Evolutionary conservation across 257 asterid species (phyloP).

Genomic region (Echites panduratus): DNA sequence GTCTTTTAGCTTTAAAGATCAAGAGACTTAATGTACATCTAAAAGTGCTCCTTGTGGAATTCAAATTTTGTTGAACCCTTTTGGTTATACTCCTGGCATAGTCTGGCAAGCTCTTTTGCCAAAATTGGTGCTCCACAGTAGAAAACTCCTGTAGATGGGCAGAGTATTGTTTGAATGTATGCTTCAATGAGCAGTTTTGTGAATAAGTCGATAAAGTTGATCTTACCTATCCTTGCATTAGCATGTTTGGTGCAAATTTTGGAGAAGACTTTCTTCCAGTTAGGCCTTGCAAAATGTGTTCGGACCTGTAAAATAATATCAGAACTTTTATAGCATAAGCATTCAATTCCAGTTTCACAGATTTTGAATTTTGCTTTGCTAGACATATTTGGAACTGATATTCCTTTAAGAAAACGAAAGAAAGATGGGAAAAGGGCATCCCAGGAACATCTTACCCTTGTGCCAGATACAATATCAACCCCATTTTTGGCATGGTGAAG

Average conservation of each 20-base stretch:
- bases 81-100: slow-evolving; percentile 78
- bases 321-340: no score
- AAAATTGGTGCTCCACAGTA: slow-evolving; percentile 81
- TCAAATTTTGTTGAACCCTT: slow-evolving; percentile 89
- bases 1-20: not conserved
- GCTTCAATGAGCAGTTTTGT: not conserved
- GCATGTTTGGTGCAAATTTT: slow-evolving; percentile 84
- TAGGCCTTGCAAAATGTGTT: slow-evolving; percentile 96
- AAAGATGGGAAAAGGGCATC: not conserved
- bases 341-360: no score
- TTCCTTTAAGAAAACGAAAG: not conserved
- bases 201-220: not conserved
- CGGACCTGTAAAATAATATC: slow-evolving; percentile 49
- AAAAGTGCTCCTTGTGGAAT: slow-evolving; percentile 92
- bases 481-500: slow-evolving; percentile 97
- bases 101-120: slow-evolving; percentile 82
- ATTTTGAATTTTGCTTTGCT: not conserved
- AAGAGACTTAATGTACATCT: slow-evolving; percentile 6
- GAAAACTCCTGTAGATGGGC: slow-evolving; percentile 62
- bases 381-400: not conserved
- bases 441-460: slow-evolving; percentile 46
- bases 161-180: not conserved
- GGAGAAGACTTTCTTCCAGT: slow-evolving; percentile 86
- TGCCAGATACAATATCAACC: slow-evolving; percentile 83
- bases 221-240: slow-evolving; percentile 79